Evolutionary conservation across 306 rosid genomes (phyloP), one percentile per base, ranked within the genome.

Genomic region (Spatholobus suberectus): DNA sequence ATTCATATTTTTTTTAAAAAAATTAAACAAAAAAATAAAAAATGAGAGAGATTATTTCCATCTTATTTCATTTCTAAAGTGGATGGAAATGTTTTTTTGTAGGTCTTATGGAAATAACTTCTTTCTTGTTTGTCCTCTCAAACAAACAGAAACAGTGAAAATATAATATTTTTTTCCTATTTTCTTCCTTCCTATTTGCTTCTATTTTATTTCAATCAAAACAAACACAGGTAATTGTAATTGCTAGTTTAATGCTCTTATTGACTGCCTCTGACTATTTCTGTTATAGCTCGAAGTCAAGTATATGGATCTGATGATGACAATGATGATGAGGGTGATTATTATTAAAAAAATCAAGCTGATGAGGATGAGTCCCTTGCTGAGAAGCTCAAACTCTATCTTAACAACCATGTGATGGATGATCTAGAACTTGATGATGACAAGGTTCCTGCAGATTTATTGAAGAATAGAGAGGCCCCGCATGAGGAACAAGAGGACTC

Each of bases 361-460:
- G 95, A 88, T 82, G 96, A 89, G 85, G 94, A 90, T 24, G 91
- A 79, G 73, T 70, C 82, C 37, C 92, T 92, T 85, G 91, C 93
- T 6, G 92, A 87, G 81, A 96, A 90, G 93, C 92, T 92, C 65
- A 90, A 86, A 35, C 62, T 24, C 59, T 43, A 90, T 49, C 89
- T 94, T 37, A 87, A 88, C 27, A 82, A 78, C 58, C 75, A 61
- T 58, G 41, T 9, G 51, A 75, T 69, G 73, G 92, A 90, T 81
- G 91, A 74, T 73, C 66, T 87, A 63, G 94, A 91, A 24, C 87
- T 80, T 43, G 86, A 89, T 34, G 88, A 70, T 38, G 87, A 58
- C 18, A 76, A 68, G 89, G 97, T 80, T 81, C 99, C 97, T 76
- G 97, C 91, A 27, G 97, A 96, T 79, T 57, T 89, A 32, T 68